Base-by-base conservation (phyloP, 306 rosid species). In the Trifolium repens region DNA sequence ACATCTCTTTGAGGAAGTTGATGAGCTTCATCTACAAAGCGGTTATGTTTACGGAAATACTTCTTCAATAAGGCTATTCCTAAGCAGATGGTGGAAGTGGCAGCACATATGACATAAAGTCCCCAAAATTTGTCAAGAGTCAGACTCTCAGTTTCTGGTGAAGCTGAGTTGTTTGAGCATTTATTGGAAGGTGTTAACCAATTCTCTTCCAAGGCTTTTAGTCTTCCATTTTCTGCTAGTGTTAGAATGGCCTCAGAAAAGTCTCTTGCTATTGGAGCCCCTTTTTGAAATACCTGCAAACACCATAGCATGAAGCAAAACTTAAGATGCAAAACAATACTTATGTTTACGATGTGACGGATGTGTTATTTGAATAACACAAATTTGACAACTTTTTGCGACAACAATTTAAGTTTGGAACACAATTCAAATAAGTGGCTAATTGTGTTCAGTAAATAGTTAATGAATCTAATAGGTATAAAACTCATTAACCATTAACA, bases 231-330 rank as follows among this genome's bases (percentile, higher is more conserved):
- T 81, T 86, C 80, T 27, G 82, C 82, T 19, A 87, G 81, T 7
- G 44, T 27, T 44, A 87, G 78, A 78, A 88, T 76, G 39, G 80
- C 90, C 70, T 52, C 77, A 27, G 91, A 85, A n/a, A 90, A 81
- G 43, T 90, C 93, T 70, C 32, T 87, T 19, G 83, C 83, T 64
- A 88, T 62, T 1, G 89, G 89, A 34, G 87, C 81, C 35, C 89
- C 91, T 60, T 81, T 87, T 69, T 87, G 86, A 78, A 90, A 90
- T 59, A 65, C 90, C 91, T 88, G 88, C 44, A 53, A 32, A 72
- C 54, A 80, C 32, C 62, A 70, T 58, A 53, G 0, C 35, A 32
- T 32, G 6, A 32, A 32, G 35, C 35, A 32, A 32, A 27, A 27
- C 30, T 27, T 27, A 2, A 27, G 30, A 27, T 2, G 2, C 30